phyloP scores from a whole-genome alignment of 2,329 filamentous ascomycete genomes.

The Ramichloridium luteum region DNA sequence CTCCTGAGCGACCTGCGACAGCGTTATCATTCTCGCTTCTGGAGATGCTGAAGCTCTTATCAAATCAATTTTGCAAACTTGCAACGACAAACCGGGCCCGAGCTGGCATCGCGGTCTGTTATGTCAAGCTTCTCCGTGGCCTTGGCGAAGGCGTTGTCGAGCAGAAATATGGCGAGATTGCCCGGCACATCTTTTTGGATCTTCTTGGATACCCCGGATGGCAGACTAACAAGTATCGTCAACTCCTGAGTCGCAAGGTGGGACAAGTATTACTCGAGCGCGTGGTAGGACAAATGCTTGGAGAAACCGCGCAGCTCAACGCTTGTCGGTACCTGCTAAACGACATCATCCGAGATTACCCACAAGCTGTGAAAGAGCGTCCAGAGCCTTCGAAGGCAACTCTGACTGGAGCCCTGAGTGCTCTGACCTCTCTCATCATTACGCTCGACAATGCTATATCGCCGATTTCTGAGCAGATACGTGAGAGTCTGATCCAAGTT shows the following conservation, averaged over 20 bases:
- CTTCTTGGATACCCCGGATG: slow-evolving; percentile 66
- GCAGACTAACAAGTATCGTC: slow-evolving; percentile 72
- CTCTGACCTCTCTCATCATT: slow-evolving; percentile 64
- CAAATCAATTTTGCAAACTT: slow-evolving; percentile 64
- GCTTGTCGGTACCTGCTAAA: slow-evolving; percentile 75
- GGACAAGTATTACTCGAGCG: slow-evolving; percentile 75
- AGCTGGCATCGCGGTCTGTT: slow-evolving; percentile 76
- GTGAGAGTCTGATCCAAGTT: slow-evolving; percentile 79
- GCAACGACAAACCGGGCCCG: slow-evolving; percentile 70
- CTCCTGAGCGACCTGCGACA: slow-evolving; percentile 58
- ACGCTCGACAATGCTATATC: slow-evolving; percentile 73
- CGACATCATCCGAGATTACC: slow-evolving; percentile 85
- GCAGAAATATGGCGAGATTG: slow-evolving; percentile 66
- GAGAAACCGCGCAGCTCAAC: slow-evolving; percentile 76
- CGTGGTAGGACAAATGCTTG: slow-evolving; percentile 69
- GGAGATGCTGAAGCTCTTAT: slow-evolving; percentile 69
- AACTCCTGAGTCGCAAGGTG: slow-evolving; percentile 73
- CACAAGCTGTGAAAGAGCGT: slow-evolving; percentile 74
- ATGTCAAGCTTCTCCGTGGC: slow-evolving; percentile 64
- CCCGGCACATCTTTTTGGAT: slow-evolving; percentile 69
- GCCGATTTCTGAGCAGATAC: slow-evolving; percentile 65
- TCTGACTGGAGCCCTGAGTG: slow-evolving; percentile 65
- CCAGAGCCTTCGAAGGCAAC: slow-evolving; percentile 81
- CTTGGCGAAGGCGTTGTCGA: slow-evolving; percentile 77
- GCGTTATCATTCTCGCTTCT: slow-evolving; percentile 60